phyloP scores from a whole-genome alignment of 768 basidiomycete genomes.

The Mycena leptocephala region DNA sequence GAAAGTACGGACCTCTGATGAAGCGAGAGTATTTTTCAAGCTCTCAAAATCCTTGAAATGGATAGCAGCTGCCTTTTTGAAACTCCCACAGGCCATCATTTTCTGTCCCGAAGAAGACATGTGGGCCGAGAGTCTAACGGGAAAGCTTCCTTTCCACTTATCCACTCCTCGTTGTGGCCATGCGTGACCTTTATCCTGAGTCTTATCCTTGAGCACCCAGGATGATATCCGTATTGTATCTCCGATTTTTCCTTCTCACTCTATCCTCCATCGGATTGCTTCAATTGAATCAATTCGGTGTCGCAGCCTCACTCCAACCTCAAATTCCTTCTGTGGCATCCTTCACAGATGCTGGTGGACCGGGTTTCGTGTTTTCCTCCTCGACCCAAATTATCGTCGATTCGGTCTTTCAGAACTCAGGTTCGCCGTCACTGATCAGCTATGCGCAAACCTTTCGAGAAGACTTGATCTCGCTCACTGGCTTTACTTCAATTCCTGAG shows the following conservation, averaged over 20 bases:
- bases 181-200: not conserved
- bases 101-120: too few species aligned
- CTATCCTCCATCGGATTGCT: not conserved
- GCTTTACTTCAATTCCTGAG: constrained; percentile 43
- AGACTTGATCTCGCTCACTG: constrained; percentile 51
- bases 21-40: too few species aligned
- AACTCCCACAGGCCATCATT: too few species aligned
- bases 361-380: constrained; percentile 48
- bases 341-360: constrained; percentile 41
- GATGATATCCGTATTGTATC: not conserved
- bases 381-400: constrained; percentile 56
- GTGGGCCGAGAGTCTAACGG: too few species aligned
- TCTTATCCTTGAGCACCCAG: not conserved
- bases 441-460: constrained; percentile 56
- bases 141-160: not conserved
- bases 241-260: not conserved
- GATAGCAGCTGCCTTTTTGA: too few species aligned
- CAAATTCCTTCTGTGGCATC: constrained; percentile 58
- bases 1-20: too few species aligned
- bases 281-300: not conserved
- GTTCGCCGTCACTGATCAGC: constrained; percentile 49
- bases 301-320: constrained; percentile 31
- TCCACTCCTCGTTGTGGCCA: not conserved
- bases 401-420: constrained; percentile 38
- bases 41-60: too few species aligned